Evolutionary conservation across 2,329 filamentous ascomycete species (phyloP), one percentile per base, ranked within the genome.

Genomic region (Neofusicoccum cordaticola): DNA sequence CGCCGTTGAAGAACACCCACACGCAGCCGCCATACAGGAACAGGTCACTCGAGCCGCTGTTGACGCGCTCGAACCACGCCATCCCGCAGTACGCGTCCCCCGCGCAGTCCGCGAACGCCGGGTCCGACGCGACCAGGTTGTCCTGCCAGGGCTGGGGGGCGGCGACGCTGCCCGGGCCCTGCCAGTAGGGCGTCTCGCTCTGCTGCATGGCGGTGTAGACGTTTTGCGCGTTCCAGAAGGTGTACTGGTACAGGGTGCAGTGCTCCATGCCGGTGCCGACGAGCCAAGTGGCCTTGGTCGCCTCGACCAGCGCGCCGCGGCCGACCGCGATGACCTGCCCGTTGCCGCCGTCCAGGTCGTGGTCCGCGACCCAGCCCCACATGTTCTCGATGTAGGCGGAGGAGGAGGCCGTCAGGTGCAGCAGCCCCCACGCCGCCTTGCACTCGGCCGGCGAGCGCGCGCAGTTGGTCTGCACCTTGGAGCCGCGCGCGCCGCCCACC

Each of bases 341-440:
- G 45, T 68, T 67, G 53, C 41, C 22, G 50, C 61, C 31, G 53
- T 81, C 77, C 15, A 86, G 75, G 66, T 82, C 81, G 73, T 86
- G 84, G 68, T 86, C 84, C 0, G 83, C 82, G 1, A 80, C 78
- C 82, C 82, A 84, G 70, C 79, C 80, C 84, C 82, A 85, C 66
- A 79, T 77, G 66, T 84, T 85, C 69, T 87, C 84, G 52, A 86
- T 77, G 68, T 86, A 86, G 7, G 80, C 80, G 1, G 81, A 81
- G 0, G 80, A 79, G 0, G 74, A 74, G 7, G 72, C 65, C 0
- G 80, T 80, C 9, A 86, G 73, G 68, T 87, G 84, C 37, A 87
- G 71, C 61, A 84, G 72, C 2, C 57, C 53, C 63, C 63, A 65
- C 4, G 72, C 76, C 8, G 72, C 75, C 15, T 72, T 67, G 65